Evolutionary conservation across 345 rosid genomes (phyloP).

Genomic region (Arabidopsis thaliana): TAIR10.1 NC_003075.7:11554001-11554500

Average conservation of each 20-base stretch:
- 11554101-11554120: background rate
- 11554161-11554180: background rate
- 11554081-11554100: background rate
- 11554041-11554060: conserved; percentile 5
- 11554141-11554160: conserved; percentile 17
- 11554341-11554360: conserved; percentile 2
- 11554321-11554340: background rate
- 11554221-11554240: background rate
- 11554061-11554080: background rate
- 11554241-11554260: background rate
- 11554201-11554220: background rate
- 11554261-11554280: background rate
- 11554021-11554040: conserved; percentile 36
- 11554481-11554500: background rate
- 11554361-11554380: conserved; percentile 10
- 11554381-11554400: conserved; percentile 6
- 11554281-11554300: background rate
- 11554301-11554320: background rate
- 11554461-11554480: conserved; percentile 9
- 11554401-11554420: conserved; percentile 5
- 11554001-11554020: conserved; percentile 29
- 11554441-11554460: background rate
- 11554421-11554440: conserved; percentile 1
- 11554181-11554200: background rate
- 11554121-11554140: background rate